Evolutionary conservation across 345 rosid species (phyloP), one percentile per base, ranked within the genome.

Genomic region (Geranium brycei): DNA sequence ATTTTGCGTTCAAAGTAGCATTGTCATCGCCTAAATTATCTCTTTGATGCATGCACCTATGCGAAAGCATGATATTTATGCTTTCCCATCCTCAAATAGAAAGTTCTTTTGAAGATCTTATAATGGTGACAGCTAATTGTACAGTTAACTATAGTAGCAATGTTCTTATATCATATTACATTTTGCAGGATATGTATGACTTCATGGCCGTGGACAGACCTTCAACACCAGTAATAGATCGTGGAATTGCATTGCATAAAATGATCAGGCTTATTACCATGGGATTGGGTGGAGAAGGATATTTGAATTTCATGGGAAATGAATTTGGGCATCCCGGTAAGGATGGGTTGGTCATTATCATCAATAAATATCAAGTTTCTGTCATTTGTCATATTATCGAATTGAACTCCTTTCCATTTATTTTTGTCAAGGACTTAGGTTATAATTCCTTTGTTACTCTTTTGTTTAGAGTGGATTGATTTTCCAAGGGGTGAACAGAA

Each of bases 241-340:
- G 98, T 15, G 98, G 98, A 64, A 87, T 89, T 63, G 98, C 96
- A 61, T 83, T 92, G 68, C 98, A 92, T 77, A 92, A 92, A 82
- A 89, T 92, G 93, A 89, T 92, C 64, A 80, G 96, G 78, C 95
- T 92, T 69, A 81, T 87, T 74, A 89, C 96, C 0, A 82, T 92
- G 93, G 98, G 87, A 71, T 77, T 92, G 61, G 98, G 98, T 56
- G 98, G 98, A 68, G 98, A 92, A 84, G 96, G 91, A 70, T 92
- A 92, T 81, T 81, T 92, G 75, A 92, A 89, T 73, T 92, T 92
- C 71, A 92, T 92, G 98, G 98, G 98, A 69, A 92, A 92, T 79
- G 98, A 92, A 79, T 92, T 92, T 75, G 98, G 98, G 64, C 98
- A 92, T 76, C 96, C 98, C 8, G 98, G 98, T 89, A 80, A 71